Evolutionary conservation across 1,284 basidiomycete species (phyloP).

Genomic region (Amanita bisporigera): DNA sequence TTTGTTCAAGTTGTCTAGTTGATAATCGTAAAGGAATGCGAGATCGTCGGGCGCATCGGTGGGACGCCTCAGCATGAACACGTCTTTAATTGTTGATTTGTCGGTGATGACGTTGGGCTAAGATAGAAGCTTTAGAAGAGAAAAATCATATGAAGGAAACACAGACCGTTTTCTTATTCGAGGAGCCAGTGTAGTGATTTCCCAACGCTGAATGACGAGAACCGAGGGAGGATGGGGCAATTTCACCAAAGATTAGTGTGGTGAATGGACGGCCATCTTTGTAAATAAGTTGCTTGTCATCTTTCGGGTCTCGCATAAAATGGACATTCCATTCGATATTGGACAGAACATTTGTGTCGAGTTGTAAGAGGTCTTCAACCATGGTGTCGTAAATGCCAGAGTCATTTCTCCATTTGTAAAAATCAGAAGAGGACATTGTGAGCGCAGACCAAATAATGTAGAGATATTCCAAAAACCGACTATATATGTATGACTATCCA

Average conservation of each 20-base stretch:
- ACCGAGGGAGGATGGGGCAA: constrained; percentile 2
- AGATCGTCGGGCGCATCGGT: constrained; percentile 4
- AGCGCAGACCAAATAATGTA: neutral
- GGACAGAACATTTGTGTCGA: neutral
- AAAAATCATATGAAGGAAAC: neutral
- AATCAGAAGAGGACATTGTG: neutral
- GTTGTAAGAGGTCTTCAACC: neutral
- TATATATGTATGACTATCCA: no score
- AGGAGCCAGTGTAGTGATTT: constrained; percentile 14
- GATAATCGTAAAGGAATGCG: constrained; percentile 10
- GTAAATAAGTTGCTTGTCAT: constrained; percentile 1
- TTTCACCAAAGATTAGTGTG: constrained; percentile 16
- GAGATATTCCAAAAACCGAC: no score
- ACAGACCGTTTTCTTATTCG: neutral
- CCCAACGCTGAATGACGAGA: constrained; percentile 14
- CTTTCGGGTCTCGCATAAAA: neutral
- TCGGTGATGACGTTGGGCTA: constrained; percentile 12
- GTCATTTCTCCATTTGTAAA: neutral
- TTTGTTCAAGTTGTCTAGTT: constrained; percentile 10
- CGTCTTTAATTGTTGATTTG: constrained; percentile 13
- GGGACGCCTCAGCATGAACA: constrained; percentile 13
- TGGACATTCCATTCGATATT: neutral
- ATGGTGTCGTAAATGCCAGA: neutral
- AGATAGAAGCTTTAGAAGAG: neutral
- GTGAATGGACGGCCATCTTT: neutral